Percentiles rank a stretch among this genome's conserved stretches.
phyloP scores from a whole-genome alignment of 1,284 basidiomycete species.

The Pyrrhoderma noxium region DNA sequence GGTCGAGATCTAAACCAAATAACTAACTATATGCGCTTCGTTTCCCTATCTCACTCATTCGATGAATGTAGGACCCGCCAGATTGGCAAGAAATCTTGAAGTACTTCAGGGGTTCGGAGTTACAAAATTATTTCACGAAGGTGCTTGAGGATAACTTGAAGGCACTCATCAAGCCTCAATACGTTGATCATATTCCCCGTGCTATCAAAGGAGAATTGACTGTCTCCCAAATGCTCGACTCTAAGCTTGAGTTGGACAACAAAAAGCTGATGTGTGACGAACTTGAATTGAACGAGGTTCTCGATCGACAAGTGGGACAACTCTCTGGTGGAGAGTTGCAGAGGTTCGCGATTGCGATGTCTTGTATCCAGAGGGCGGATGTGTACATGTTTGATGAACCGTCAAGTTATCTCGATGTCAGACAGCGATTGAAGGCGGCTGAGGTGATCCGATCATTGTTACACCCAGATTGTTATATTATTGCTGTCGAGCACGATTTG shows the following conservation, averaged over 20 bases:
- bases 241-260: slow-evolving; percentile 79
- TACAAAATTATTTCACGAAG: slow-evolving; percentile 98
- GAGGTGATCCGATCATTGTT: slow-evolving; percentile 87
- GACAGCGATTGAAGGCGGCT: slow-evolving; percentile 92
- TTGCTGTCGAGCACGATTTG: slow-evolving; percentile 96
- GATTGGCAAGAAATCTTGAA: slow-evolving; percentile 98
- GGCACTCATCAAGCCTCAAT: slow-evolving; percentile 97
- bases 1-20: too few species aligned
- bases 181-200: slow-evolving; percentile 95
- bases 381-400: slow-evolving; percentile 99
- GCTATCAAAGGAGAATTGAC: slow-evolving; percentile 88
- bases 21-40: too few species aligned
- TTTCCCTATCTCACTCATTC: slow-evolving; percentile 5
- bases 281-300: slow-evolving; percentile 79
- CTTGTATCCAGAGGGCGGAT: slow-evolving; percentile 87
- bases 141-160: slow-evolving; percentile 97
- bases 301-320: slow-evolving; percentile 77
- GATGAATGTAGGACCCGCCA: slow-evolving; percentile 69
- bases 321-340: slow-evolving; percentile 95
- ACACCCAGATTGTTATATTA: slow-evolving; percentile 78
- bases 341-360: slow-evolving; percentile 92
- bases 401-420: slow-evolving; percentile 93
- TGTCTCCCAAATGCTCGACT: slow-evolving; percentile 85
- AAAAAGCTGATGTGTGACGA: slow-evolving; percentile 76
- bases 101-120: slow-evolving; percentile 93